Percentiles rank a stretch among this genome's conserved stretches.
Conservation (phyloP, 371 early-diverging fungal species). For the Lichtheimia corymbifera region DNA sequence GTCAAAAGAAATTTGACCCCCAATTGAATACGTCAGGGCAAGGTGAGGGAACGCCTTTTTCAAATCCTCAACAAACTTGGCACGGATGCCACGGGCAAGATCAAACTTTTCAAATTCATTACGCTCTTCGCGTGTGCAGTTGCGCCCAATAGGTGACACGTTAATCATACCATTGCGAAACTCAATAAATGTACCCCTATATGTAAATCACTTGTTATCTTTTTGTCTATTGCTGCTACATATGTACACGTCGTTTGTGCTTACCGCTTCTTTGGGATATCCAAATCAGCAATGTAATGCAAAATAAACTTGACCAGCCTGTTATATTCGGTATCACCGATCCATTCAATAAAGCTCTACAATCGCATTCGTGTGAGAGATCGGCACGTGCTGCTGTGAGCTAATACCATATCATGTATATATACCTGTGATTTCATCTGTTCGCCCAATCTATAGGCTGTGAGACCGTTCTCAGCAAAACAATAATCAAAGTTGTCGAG, state of each 20-base stretch:
- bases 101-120: conserved; percentile 95
- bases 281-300: conserved; percentile 93
- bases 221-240: not conserved
- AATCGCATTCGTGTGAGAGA: conserved; percentile 16
- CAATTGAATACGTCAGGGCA: conserved; percentile 95
- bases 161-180: conserved; percentile 99
- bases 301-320: conserved; percentile 94
- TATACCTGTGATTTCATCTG: conserved; percentile 78
- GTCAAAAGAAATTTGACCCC: conserved; percentile 99
- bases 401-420: not conserved
- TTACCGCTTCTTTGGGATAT: conserved; percentile 94
- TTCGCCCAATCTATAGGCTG: conserved; percentile 87
- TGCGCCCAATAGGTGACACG: conserved; percentile 98
- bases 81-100: conserved; percentile 77
- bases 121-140: conserved; percentile 94
- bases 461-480: conserved; percentile 99
- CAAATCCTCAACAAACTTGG: conserved; percentile 86
- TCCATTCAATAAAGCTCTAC: conserved; percentile 89
- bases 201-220: not conserved
- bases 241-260: conserved; percentile 7
- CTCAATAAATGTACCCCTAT: conserved; percentile 98
- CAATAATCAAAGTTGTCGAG: conserved; percentile 93
- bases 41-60: conserved; percentile 88
- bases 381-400: no score
- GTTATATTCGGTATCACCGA: conserved; percentile 97